These are phyloP conservation scores for Colletotrichum liaoningense DNA, from an alignment of 2,329 filamentous ascomycete genomes.

Conservation along the genomic window DNA sequence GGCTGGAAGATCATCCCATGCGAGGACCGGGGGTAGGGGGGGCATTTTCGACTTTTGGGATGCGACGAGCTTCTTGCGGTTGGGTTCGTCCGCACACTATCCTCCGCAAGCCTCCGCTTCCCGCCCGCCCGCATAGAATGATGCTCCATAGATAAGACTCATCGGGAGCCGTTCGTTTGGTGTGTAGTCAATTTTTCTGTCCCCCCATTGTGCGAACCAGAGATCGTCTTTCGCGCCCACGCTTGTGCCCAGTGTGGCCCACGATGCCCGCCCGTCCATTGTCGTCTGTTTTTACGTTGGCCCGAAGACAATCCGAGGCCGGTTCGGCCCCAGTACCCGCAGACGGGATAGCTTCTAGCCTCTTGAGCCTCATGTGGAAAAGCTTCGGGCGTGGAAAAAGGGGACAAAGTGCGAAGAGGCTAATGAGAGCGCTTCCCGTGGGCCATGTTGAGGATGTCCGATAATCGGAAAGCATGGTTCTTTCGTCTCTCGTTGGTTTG, in stretches of 20 bases:
- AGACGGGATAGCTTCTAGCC: slow-evolving; percentile 2
- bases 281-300: not conserved
- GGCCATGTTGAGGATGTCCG: slow-evolving; percentile 3
- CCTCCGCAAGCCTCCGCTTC: slow-evolving; percentile 13
- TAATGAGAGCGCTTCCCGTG: too few relatives aligned
- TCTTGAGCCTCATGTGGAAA: slow-evolving; percentile 6
- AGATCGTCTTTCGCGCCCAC: not conserved
- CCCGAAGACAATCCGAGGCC: slow-evolving; percentile 10
- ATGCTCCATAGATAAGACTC: slow-evolving; percentile 32
- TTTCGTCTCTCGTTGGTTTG: not conserved
- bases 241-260: not conserved
- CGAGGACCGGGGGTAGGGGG: too few relatives aligned
- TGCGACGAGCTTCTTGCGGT: slow-evolving; percentile 13
- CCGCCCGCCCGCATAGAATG: not conserved
- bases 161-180: not conserved
- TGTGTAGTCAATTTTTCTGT: not conserved
- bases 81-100: slow-evolving; percentile 22
- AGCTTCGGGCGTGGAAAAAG: not conserved
- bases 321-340: slow-evolving; percentile 16
- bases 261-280: not conserved
- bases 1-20: slow-evolving; percentile 19
- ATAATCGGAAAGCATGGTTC: not conserved
- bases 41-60: not conserved
- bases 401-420: too few relatives aligned
- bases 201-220: slow-evolving; percentile 16